Evolutionary conservation across 805 yeast genomes (phyloP).

Genomic region (Barnettozyma sp.): DNA sequence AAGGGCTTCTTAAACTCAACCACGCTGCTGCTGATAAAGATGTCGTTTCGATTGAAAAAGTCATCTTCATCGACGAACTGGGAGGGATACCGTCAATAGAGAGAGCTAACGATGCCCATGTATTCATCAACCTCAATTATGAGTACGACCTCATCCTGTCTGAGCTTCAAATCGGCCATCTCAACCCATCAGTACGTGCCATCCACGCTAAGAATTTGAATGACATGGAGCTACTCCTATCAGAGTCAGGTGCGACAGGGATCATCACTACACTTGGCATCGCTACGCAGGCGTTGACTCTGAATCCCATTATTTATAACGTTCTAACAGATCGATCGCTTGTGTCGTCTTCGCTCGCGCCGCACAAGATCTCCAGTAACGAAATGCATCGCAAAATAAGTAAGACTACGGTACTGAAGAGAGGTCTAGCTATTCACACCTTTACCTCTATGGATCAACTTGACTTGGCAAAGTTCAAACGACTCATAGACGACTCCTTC

Average conservation of each 20-base stretch:
- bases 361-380: slow-evolving; percentile 32
- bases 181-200: slow-evolving; percentile 38
- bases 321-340: slow-evolving; percentile 86
- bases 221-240: slow-evolving; percentile 55
- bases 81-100: slow-evolving; percentile 94
- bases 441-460: slow-evolving; percentile 13
- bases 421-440: slow-evolving; percentile 41
- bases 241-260: slow-evolving; percentile 57
- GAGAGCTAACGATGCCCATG: slow-evolving; percentile 76
- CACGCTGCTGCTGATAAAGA: slow-evolving; percentile 9
- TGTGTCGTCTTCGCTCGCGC: slow-evolving; percentile 85
- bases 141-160: slow-evolving; percentile 62
- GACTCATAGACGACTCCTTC: slow-evolving; percentile 73
- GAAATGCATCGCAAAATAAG: slow-evolving; percentile 23
- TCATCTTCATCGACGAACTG: slow-evolving; percentile 66
- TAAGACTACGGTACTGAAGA: slow-evolving; percentile 68
- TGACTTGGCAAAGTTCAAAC: slow-evolving; percentile 50
- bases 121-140: slow-evolving; percentile 76
- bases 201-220: slow-evolving; percentile 59
- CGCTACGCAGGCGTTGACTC: slow-evolving; percentile 44
- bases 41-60: slow-evolving; percentile 59
- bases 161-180: slow-evolving; percentile 56
- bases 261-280: slow-evolving; percentile 78
- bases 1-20: slow-evolving; percentile 23
- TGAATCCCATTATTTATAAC: slow-evolving; percentile 85